phyloP scores from a whole-genome alignment of 345 rosid genomes.

The Tarenaya hassleriana region DNA sequence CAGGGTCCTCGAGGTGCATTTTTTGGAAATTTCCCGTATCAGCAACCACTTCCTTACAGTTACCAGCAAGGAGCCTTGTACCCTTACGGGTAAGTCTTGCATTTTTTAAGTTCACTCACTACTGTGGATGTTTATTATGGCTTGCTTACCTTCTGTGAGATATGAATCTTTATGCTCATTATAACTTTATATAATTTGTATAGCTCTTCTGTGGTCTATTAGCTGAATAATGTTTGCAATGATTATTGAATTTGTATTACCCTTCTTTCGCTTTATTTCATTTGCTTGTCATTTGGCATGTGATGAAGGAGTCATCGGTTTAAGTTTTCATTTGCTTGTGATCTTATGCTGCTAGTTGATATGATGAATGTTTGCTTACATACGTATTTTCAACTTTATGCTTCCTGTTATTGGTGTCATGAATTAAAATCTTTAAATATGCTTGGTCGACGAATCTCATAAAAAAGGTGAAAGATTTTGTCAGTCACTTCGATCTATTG shows the following conservation, averaged over 20 bases:
- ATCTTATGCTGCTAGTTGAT: neutral
- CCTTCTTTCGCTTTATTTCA: no score
- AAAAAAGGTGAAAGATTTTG: constrained; percentile 8
- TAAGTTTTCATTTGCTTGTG: no score
- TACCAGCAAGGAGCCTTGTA: constrained; percentile 71
- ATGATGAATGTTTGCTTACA: neutral
- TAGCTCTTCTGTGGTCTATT: neutral
- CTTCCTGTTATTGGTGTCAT: neutral
- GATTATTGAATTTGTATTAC: no score
- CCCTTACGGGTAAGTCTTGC: constrained; percentile 78
- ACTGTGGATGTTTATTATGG: constrained; percentile 4
- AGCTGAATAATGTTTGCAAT: neutral
- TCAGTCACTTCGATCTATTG: constrained; percentile 11
- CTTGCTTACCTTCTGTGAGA: neutral
- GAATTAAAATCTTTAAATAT: no score
- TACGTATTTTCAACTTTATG: constrained; percentile 3
- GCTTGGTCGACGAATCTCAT: constrained; percentile 1
- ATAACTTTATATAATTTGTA: no score
- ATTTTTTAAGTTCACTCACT: constrained; percentile 1
- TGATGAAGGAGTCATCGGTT: constrained; percentile 3
- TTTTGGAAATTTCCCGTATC: constrained; percentile 68
- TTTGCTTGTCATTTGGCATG: neutral
- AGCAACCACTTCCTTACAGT: constrained; percentile 57
- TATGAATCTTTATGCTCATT: no score
- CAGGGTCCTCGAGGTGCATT: constrained; percentile 59